Percentiles rank a stretch among this genome's conserved stretches.
Conservation (phyloP, 768 basidiomycete genomes). For the Boletus barrowsii region DNA sequence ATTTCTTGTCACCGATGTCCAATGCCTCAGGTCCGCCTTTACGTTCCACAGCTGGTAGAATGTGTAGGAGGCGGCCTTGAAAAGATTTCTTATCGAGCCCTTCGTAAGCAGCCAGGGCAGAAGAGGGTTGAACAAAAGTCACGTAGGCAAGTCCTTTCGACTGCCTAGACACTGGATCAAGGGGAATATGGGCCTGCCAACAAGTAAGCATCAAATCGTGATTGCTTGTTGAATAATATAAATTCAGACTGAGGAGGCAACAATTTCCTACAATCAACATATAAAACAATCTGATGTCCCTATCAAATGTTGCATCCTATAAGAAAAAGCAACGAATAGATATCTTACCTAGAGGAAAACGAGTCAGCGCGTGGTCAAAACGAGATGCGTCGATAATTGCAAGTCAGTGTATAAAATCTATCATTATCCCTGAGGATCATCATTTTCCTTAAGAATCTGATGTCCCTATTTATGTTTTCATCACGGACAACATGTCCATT, state of each 20-base stretch:
- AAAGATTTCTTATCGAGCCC: conserved; percentile 80
- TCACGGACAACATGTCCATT: conserved; percentile 21
- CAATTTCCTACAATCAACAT: conserved; percentile 45
- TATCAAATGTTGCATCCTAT: conserved; percentile 21
- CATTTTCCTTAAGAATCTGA: conserved; percentile 41
- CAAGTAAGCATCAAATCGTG: background rate
- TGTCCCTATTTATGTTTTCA: conserved; percentile 49
- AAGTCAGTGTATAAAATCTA: conserved; percentile 42
- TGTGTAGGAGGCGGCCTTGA: conserved; percentile 88
- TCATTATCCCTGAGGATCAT: conserved; percentile 46
- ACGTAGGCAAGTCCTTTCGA: conserved; percentile 66
- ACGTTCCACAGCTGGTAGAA: conserved; percentile 79
- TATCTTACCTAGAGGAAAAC: conserved; percentile 12
- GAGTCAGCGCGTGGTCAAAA: conserved; percentile 1
- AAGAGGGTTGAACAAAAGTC: conserved; percentile 41
- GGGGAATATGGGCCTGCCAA: conserved; percentile 53
- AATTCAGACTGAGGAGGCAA: conserved; percentile 32
- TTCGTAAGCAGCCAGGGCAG: conserved; percentile 69
- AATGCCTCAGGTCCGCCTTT: conserved; percentile 44
- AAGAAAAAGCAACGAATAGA: background rate
- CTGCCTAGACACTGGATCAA: conserved; percentile 44
- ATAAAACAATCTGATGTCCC: conserved; percentile 56
- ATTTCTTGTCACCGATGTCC: conserved; percentile 42
- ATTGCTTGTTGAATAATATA: background rate
- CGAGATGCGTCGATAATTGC: background rate